These are phyloP conservation scores for Colletotrichum caudatum DNA, from an alignment of 2,329 filamentous ascomycete species.

Conservation along the genomic window DNA sequence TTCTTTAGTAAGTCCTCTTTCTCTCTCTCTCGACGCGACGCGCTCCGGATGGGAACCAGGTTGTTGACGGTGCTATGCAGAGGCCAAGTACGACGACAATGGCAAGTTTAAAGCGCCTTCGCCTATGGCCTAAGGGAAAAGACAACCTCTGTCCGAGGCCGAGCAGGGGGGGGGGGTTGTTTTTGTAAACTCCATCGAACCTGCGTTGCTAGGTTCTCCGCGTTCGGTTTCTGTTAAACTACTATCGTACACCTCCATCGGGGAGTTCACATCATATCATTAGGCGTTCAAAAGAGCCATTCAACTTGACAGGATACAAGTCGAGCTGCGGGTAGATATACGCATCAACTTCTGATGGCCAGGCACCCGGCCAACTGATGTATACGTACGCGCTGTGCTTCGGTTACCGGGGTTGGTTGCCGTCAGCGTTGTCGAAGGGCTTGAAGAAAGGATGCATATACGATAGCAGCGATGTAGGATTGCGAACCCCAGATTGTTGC, in stretches of 20 bases:
- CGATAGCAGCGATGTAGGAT: neutral
- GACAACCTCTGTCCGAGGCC: neutral
- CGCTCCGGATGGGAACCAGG: neutral
- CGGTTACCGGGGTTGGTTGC: neutral
- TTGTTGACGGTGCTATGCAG: constrained; percentile 45
- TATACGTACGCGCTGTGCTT: neutral
- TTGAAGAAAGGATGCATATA: neutral
- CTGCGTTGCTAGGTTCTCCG: neutral
- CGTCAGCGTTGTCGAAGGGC: neutral
- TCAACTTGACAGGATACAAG: constrained; percentile 8
- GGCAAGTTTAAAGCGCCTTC: constrained; percentile 57
- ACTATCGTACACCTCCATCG: neutral
- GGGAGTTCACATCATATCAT: constrained; percentile 10
- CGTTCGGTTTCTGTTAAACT: neutral
- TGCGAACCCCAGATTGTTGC: neutral
- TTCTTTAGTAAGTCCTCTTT: constrained; percentile 85
- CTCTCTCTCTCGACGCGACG: neutral
- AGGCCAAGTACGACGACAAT: constrained; percentile 61
- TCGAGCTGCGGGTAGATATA: neutral
- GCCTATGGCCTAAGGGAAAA: constrained; percentile 22
- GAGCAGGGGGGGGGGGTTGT: too few relatives aligned
- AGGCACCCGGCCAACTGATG: neutral
- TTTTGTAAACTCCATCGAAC: constrained; percentile 8
- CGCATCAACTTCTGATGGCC: neutral
- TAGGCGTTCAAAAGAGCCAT: constrained; percentile 28